Evolutionary conservation across 2,329 filamentous ascomycete genomes (phyloP).

Genomic region (Byssothecium circinans): DNA sequence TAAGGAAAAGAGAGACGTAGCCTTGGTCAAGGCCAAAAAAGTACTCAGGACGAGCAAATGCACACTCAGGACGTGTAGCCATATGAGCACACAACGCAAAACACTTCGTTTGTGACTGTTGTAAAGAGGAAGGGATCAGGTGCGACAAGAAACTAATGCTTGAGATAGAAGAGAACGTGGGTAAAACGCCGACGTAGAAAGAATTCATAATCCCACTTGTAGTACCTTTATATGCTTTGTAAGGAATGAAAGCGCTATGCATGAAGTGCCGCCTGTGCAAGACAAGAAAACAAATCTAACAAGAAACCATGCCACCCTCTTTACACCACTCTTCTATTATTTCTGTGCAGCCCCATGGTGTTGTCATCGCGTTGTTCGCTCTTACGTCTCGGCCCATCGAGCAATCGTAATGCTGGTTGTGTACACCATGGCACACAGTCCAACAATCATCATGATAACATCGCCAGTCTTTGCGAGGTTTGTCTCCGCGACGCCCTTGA

Average conservation of each 20-base stretch:
- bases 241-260: neutral
- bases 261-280: neutral
- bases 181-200: too few relatives aligned
- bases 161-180: too few relatives aligned
- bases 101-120: too few relatives aligned
- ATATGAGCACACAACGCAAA: too few relatives aligned
- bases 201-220: too few relatives aligned
- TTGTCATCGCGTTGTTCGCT: neutral
- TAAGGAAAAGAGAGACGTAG: too few relatives aligned
- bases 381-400: slow-evolving; percentile 36
- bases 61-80: too few relatives aligned
- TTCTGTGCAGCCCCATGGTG: too few relatives aligned
- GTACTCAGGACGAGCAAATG: too few relatives aligned
- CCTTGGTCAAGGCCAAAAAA: too few relatives aligned
- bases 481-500: slow-evolving; percentile 65
- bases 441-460: slow-evolving; percentile 63
- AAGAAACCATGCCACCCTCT: neutral
- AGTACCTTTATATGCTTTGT: too few relatives aligned
- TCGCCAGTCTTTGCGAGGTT: slow-evolving; percentile 61
- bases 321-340: neutral
- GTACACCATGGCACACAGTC: slow-evolving; percentile 72
- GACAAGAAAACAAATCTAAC: neutral
- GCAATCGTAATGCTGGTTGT: slow-evolving; percentile 65
- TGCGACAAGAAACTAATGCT: too few relatives aligned
- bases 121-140: neutral